Evolutionary conservation across 805 yeast genomes (phyloP), one percentile per base, ranked within the genome.

Genomic region (Maudiozyma pseudohumilis): DNA sequence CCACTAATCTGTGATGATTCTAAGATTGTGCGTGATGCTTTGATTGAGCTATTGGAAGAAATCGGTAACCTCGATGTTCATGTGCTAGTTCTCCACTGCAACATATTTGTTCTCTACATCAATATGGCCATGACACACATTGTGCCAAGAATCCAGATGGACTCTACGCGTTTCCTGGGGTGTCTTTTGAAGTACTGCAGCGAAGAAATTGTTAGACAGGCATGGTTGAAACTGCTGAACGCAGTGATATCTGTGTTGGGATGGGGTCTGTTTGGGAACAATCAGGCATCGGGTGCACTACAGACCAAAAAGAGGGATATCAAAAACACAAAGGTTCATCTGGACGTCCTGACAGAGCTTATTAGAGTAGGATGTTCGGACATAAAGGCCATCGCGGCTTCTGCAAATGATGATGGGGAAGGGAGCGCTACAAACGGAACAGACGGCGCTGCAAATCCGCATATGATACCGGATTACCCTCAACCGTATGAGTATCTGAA

Each of bases 71-170:
- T 59, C 19, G 78, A 75, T 46, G 68, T 72, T 0, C 73, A 74
- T 4, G 63, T 81, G 20, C 59, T 81, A 42, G 74, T 72, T 39
- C 56, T 81, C 19, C 85, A 81, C 63, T 64, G 77, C 50, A 62
- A 75, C 43, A 60, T 70, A 16, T 53, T 81, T 38, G 69, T 82
- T n/a, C 66, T 89, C 22, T 88, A 81, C 55, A 68, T 89, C 13
- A 82, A 81, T 48, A 80, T 89, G 36, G 94, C 95, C 3, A 89
- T 92, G 96, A 82, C 96, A 13, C 96, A 92, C 56, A 81, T 92
- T 29, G 72, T 72, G 22, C 77, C 86, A 1, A 76, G 75, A 4
- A 77, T 92, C 20, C 71, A 95, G 39, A 72, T 74, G 32, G 87
- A 83, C 42, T 75, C 94, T 2, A 74, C 89, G 0, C 73, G 70